phyloP scores from a whole-genome alignment of 2,329 filamentous ascomycete species.

The Dothistroma pini region DNA sequence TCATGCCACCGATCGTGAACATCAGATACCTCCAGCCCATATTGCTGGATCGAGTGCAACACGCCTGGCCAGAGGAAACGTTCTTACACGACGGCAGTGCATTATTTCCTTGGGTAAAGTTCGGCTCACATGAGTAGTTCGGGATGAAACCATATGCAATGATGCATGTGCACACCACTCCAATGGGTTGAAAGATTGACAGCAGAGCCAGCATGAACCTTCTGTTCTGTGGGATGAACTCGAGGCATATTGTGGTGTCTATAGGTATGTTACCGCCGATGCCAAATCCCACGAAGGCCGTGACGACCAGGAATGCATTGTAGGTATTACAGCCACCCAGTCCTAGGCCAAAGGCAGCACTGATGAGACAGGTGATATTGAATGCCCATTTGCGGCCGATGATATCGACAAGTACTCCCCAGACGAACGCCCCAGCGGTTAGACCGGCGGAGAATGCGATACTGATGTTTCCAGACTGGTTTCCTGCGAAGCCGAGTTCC shows the following conservation, averaged over 20 bases:
- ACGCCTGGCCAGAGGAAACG: slow-evolving; percentile 30
- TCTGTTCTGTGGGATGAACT: slow-evolving; percentile 52
- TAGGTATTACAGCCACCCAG: slow-evolving; percentile 51
- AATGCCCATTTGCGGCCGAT: slow-evolving; percentile 55
- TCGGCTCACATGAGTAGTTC: slow-evolving; percentile 49
- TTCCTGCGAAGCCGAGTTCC: slow-evolving; percentile 51
- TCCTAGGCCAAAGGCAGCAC: slow-evolving; percentile 52
- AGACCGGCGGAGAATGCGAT: slow-evolving; percentile 53
- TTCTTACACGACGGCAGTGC: slow-evolving; percentile 45
- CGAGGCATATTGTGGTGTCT: slow-evolving; percentile 54
- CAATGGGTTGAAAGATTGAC: slow-evolving; percentile 55
- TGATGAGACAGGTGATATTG: slow-evolving; percentile 56
- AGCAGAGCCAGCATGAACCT: slow-evolving; percentile 53
- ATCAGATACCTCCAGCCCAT: slow-evolving; percentile 47
- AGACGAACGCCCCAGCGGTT: slow-evolving; percentile 54
- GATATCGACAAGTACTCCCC: slow-evolving; percentile 55
- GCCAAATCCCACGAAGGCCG: slow-evolving; percentile 51
- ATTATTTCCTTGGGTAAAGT: slow-evolving; percentile 41
- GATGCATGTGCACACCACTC: slow-evolving; percentile 50
- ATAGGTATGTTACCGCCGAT: slow-evolving; percentile 54
- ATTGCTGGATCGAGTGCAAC: slow-evolving; percentile 40
- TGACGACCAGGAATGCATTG: slow-evolving; percentile 50
- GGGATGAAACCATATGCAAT: slow-evolving; percentile 53
- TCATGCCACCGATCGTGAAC: slow-evolving; percentile 39
- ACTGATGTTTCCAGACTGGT: slow-evolving; percentile 46